Base-by-base conservation (phyloP, 805 yeast species). In the Schizosaccharomyces cryophilus region DNA sequence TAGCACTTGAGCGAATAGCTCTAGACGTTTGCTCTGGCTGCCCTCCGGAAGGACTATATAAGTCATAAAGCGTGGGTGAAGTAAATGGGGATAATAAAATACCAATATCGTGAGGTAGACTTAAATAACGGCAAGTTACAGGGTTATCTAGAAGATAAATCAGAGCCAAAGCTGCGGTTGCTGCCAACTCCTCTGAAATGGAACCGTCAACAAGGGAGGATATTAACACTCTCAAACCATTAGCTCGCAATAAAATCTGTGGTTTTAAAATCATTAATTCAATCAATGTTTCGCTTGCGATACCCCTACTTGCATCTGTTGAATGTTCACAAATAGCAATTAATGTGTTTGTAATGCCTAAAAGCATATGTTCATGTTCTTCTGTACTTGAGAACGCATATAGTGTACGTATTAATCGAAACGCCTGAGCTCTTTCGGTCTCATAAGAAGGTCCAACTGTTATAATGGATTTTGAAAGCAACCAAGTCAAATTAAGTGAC, bases 81-180 rank as follows among this genome's bases (percentile, higher is more conserved):
- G 93, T 81, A 66, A 85, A 84, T n/a, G 84, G 78, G 0, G 89
- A 77, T 0, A 86, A 72, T 7, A 90, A 68, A 4, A 60, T n/a
- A 4, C 55, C 47, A n/a, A 42, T 24, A 17, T 61, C 56, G 13
- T 21, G 17, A 9, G 19, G 42, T 24, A 24, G 5, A 4, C n/a
- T 26, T 5, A 87, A 67, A 62, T 73, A 77, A 17, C 72, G 69
- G 45, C 90, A 69, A 0, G 82, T 73, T 0, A 73, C 70, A 0
- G 85, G 83, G 2, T 67, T 65, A 64, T 85, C 87, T 35, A 85
- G 69, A n/a, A 82, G 71, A 24, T 78, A 76, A 4, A 80, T 65
- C 13, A 86, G 63, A 0, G 81, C 79, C 21, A 51, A 29, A 9
- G 35, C 35, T 24, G 56, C 24, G 9, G 35, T 51, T 11, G 35